These are phyloP conservation scores for Colletotrichum plurivorum DNA, from an alignment of 2,329 filamentous ascomycete genomes.

Conservation along the genomic window DNA sequence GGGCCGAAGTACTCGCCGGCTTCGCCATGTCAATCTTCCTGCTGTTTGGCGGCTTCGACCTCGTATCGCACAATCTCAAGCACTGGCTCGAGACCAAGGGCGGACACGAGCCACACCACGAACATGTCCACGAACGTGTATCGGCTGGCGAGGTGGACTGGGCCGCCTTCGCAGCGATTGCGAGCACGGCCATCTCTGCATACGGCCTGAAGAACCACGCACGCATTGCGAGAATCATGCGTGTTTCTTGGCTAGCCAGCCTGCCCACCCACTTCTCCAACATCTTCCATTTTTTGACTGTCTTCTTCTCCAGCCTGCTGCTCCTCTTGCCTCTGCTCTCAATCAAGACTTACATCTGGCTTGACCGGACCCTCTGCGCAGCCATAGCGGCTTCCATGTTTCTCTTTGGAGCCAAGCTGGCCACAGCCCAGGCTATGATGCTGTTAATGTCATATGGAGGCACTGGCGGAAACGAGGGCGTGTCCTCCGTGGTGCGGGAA, in stretches of 20 bases:
- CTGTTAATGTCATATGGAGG: slow-evolving; percentile 88
- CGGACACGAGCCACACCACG: slow-evolving; percentile 80
- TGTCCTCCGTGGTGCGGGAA: slow-evolving; percentile 84
- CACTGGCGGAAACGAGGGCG: slow-evolving; percentile 57
- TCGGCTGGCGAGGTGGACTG: slow-evolving; percentile 84
- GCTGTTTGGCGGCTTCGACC: slow-evolving; percentile 96
- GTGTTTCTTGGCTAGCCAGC: slow-evolving; percentile 84
- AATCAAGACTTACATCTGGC: slow-evolving; percentile 83
- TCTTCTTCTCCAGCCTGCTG: slow-evolving; percentile 86
- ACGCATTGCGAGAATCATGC: slow-evolving; percentile 92
- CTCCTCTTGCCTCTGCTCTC: slow-evolving; percentile 86
- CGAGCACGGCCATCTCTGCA: slow-evolving; percentile 87
- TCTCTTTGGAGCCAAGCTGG: slow-evolving; percentile 84
- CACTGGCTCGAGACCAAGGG: slow-evolving; percentile 85
- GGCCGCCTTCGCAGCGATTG: slow-evolving; percentile 84
- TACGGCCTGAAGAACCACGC: slow-evolving; percentile 91
- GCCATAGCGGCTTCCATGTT: slow-evolving; percentile 92
- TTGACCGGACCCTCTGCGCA: slow-evolving; percentile 86
- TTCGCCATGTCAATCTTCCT: slow-evolving; percentile 97
- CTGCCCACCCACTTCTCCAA: slow-evolving; percentile 92
- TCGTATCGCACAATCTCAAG: slow-evolving; percentile 93
- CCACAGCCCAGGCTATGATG: slow-evolving; percentile 91
- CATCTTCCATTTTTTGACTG: slow-evolving; percentile 93
- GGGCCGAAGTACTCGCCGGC: slow-evolving; percentile 92
- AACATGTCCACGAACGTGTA: slow-evolving; percentile 75